Evolutionary conservation across 2,329 filamentous ascomycete genomes (phyloP).

Genomic region (Cercospora sp.): DNA sequence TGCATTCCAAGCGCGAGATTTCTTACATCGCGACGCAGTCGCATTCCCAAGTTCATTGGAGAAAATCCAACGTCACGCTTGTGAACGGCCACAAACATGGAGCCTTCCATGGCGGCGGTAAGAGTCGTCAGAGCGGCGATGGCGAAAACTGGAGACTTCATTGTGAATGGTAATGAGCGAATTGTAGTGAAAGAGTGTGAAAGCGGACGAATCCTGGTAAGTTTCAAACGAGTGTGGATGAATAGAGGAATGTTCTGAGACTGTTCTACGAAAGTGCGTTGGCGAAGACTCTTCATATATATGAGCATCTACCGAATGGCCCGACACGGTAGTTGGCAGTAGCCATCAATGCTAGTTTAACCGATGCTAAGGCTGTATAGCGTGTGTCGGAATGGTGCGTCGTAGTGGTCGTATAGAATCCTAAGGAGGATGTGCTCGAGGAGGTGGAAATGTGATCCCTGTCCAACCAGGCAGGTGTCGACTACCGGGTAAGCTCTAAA

Average conservation of each 20-base stretch:
- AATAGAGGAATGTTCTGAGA: too few relatives aligned
- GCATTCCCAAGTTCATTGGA: not conserved
- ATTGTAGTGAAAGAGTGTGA: not conserved
- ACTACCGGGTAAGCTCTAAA: not conserved
- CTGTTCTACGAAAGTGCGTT: not conserved
- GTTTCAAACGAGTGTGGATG: too few relatives aligned
- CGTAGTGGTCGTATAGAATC: not conserved
- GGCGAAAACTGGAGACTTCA: not conserved
- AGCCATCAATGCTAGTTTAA: not conserved
- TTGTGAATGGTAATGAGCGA: not conserved
- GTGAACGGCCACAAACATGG: not conserved
- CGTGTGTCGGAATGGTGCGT: not conserved
- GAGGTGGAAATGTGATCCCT: not conserved
- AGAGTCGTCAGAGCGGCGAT: not conserved
- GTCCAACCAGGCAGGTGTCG: not conserved
- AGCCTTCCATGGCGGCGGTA: not conserved
- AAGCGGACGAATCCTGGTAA: too few relatives aligned
- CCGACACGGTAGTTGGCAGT: not conserved
- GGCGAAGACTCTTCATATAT: not conserved
- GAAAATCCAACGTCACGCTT: not conserved
- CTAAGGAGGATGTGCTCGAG: not conserved
- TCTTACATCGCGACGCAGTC: not conserved
- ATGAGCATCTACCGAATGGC: not conserved
- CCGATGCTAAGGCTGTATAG: not conserved
- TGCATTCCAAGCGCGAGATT: too few relatives aligned